A percentile compares a stretch with the other conserved stretches of the same genome.
These are phyloP conservation scores for Dothideomycetes sp. DNA, from an alignment of 2,329 filamentous ascomycete genomes.

Conservation along the genomic window DNA sequence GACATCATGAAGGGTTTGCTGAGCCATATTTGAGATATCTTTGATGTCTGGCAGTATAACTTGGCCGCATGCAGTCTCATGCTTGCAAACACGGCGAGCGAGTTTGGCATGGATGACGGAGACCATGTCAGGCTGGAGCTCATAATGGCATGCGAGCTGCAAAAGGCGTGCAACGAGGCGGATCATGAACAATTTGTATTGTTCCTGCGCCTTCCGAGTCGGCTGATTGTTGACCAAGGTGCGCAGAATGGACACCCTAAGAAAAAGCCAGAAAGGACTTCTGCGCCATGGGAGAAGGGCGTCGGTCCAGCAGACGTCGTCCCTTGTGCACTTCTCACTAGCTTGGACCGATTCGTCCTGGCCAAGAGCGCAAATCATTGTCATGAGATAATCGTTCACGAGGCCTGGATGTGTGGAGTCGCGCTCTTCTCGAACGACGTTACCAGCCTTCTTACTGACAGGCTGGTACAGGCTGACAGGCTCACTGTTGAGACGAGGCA, in stretches of 20 bases:
- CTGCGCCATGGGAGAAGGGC: conserved; percentile 51
- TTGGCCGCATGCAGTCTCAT: conserved; percentile 8
- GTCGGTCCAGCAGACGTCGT: conserved; percentile 35
- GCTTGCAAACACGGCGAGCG: conserved; percentile 19
- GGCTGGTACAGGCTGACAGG: conserved; percentile 17
- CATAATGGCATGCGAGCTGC: conserved; percentile 25
- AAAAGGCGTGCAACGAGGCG: conserved; percentile 41
- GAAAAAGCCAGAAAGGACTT: conserved; percentile 51
- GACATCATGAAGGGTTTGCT: background rate
- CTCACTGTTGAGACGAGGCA: conserved; percentile 14
- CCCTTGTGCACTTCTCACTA: conserved; percentile 51
- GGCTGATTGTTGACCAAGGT: conserved; percentile 32
- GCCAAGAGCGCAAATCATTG: conserved; percentile 49
- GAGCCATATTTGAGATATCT: background rate
- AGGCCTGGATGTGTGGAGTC: conserved; percentile 50
- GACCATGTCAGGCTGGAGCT: conserved; percentile 6
- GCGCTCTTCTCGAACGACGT: conserved; percentile 43
- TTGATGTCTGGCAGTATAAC: background rate
- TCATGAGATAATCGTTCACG: conserved; percentile 52
- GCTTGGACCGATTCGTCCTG: conserved; percentile 25
- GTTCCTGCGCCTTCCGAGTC: background rate
- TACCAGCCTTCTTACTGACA: conserved; percentile 40
- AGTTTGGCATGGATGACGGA: conserved; percentile 22
- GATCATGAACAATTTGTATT: conserved; percentile 24
- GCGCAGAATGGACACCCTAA: conserved; percentile 50